Evolutionary conservation across 306 rosid species (phyloP).

Genomic region (Mimosa pudica): DNA sequence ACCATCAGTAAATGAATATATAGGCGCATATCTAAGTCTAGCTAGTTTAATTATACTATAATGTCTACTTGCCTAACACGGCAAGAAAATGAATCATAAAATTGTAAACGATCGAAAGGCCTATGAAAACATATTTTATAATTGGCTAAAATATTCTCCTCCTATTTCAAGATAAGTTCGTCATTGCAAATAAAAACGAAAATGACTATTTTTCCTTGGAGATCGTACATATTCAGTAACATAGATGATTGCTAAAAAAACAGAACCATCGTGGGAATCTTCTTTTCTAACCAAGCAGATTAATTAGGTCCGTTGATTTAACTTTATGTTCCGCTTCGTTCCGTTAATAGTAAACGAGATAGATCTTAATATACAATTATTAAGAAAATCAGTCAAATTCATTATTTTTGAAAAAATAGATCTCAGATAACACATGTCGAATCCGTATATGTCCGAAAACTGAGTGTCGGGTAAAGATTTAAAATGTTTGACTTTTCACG

Average conservation of each 20-base stretch:
- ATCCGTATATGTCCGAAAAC: no score
- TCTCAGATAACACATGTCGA: no score
- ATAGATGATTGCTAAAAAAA: neutral
- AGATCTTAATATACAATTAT: no score
- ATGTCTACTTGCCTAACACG: neutral
- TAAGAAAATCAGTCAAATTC: no score
- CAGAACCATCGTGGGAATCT: neutral
- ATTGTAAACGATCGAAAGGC: neutral
- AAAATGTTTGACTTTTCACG: no score
- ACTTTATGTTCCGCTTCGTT: no score
- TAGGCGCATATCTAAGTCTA: neutral
- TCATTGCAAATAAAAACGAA: conserved; percentile 24
- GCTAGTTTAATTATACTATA: neutral
- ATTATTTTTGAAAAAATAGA: no score
- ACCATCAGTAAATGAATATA: neutral
- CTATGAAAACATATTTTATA: neutral
- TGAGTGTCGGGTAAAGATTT: no score
- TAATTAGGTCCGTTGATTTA: neutral
- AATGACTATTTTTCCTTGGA: neutral
- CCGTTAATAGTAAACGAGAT: no score
- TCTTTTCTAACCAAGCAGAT: neutral
- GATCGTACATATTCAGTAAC: neutral
- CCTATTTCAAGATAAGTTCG: conserved; percentile 3
- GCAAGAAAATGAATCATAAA: neutral
- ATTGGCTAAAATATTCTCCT: neutral